Evolutionary conservation across 2,329 filamentous ascomycete genomes (phyloP), one percentile per base, ranked within the genome.

Genomic region (Penicillium sp.): DNA sequence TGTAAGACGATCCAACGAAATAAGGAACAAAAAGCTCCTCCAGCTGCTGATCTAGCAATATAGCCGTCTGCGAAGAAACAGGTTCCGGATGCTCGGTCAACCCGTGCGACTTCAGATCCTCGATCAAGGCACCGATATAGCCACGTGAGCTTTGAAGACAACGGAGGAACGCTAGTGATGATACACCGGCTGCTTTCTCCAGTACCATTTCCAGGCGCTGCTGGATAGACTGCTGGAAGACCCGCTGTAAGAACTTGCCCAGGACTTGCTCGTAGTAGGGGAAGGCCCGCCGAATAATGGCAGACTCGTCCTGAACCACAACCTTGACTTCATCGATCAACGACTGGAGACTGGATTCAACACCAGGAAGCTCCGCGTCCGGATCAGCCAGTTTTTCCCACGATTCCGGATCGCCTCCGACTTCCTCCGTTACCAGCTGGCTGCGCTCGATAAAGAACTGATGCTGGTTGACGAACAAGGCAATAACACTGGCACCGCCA

Each of bases 381-480:
- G 95, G 95, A 68, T 99, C 94, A 45, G 95, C 93, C 50, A 99
- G 80, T 63, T 88, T 87, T 54, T 97, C 93, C 92, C 93, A 97
- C 2, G 86, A 87, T 58, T 91, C 76, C n/a, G 71, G 66, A 59
- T 80, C 77, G 29, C 76, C 76, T 25, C 72, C 72, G 39, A 96
- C 85, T 70, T 96, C 92, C 66, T 96, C 92, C 0, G 88, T 89
- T 47, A 96, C 87, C 54, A 99, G 80, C 72, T 97, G 93, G 63
- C 91, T 94, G 27, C 92, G 83, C 70, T 97, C 94, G 68, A 99
- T 97, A 76, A 99, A 99, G 81, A 99, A 99, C 68, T 96, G 91
- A 75, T 99, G 95, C 72, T 99, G 94, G 70, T 99, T 99, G 68
- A 99, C 93, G 72, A 97, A 99, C 12, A 93, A 82, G 15, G 90